A percentile compares a stretch with the other conserved stretches of the same genome.
Conservation (phyloP, 306 rosid genomes). For the Neltuma alba region DNA sequence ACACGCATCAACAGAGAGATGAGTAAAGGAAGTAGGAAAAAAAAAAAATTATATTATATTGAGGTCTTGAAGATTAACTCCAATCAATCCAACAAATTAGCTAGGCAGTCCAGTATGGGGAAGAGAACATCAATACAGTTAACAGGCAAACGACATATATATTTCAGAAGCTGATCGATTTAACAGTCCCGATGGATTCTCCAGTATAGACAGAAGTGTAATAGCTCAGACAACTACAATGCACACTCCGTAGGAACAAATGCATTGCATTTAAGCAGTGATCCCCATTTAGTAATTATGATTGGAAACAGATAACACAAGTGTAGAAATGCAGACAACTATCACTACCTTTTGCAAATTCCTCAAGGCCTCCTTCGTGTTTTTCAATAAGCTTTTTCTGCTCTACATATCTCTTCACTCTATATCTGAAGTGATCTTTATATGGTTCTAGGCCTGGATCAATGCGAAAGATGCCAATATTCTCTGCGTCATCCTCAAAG, state of each 20-base stretch:
- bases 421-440: slow-evolving; percentile 75
- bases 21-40: slow-evolving; percentile 28
- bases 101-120: slow-evolving; percentile 19
- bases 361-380: slow-evolving; percentile 82
- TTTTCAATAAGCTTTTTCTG: slow-evolving; percentile 69
- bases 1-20: slow-evolving; percentile 23
- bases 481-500: slow-evolving; percentile 48
- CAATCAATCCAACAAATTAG: slow-evolving; percentile 29
- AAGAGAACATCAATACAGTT: slow-evolving; percentile 12
- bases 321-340: slow-evolving; percentile 28
- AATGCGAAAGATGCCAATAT: slow-evolving; percentile 56
- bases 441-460: slow-evolving; percentile 63
- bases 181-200: slow-evolving; percentile 23
- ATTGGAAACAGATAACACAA: slow-evolving; percentile 6
- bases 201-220: neutral
- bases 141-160: slow-evolving; percentile 18
- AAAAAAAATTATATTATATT: slow-evolving; percentile 14
- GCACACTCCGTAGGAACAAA: neutral
- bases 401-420: slow-evolving; percentile 63
- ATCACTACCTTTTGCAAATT: slow-evolving; percentile 76
- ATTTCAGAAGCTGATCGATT: slow-evolving; percentile 12
- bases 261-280: slow-evolving; percentile 6
- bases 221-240: neutral
- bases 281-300: slow-evolving; percentile 11
- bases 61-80: slow-evolving; percentile 10